A percentile compares a stretch with the other conserved stretches of the same genome.
Conservation (phyloP, 306 rosid genomes). For the Dalbergia oliveri region DNA sequence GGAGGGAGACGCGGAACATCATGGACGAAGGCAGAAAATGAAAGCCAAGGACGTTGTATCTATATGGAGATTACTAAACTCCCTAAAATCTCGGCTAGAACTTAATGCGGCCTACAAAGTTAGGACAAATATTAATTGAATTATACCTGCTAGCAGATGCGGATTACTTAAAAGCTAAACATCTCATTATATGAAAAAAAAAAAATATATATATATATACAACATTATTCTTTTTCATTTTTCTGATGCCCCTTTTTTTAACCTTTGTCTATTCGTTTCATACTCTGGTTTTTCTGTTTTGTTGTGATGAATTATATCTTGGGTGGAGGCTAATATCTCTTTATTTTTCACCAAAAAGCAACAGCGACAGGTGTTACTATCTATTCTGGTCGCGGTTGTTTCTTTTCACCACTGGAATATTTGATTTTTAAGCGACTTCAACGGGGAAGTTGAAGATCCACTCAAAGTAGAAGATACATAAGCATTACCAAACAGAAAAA, state of each 20-base stretch:
- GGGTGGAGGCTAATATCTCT: neutral
- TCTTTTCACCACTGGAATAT: neutral
- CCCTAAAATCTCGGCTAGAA: constrained; percentile 29
- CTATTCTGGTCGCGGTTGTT: constrained; percentile 32
- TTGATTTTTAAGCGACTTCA: constrained; percentile 40
- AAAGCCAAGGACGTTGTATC: constrained; percentile 14
- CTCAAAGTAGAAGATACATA: constrained; percentile 15
- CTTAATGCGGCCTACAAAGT: constrained; percentile 24
- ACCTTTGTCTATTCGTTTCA: neutral
- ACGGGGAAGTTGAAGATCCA: constrained; percentile 6
- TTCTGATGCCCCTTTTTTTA: neutral
- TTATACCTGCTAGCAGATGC: neutral
- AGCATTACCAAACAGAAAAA: constrained; percentile 11
- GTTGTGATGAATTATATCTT: neutral
- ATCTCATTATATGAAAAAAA: neutral
- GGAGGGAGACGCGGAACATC: constrained; percentile 32
- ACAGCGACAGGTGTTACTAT: constrained; percentile 35
- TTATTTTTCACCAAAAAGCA: constrained; percentile 35
- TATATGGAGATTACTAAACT: constrained; percentile 14
- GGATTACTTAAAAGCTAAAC: neutral
- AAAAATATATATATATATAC: too few relatives aligned
- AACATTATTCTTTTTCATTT: neutral
- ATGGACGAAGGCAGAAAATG: neutral
- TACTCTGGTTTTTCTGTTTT: neutral
- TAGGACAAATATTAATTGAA: neutral